A percentile compares a stretch with the other conserved stretches of the same genome.
Evolutionary conservation across 2,329 filamentous ascomycete genomes (phyloP).

Genomic region (Trichoderma sp.): DNA sequence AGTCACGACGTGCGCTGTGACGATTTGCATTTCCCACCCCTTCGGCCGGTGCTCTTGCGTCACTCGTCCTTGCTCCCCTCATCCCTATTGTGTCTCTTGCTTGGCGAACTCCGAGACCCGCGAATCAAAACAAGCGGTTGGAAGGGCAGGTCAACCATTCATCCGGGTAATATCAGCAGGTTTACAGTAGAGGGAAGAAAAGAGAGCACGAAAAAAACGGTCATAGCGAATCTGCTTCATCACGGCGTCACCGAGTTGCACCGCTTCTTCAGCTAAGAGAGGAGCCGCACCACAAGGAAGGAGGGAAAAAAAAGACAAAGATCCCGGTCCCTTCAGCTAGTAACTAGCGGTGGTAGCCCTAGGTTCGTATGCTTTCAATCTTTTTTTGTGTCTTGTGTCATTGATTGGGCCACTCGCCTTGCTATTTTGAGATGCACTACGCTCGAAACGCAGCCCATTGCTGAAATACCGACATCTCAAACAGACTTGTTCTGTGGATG

Average conservation of each 20-base stretch:
- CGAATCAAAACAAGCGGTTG: not conserved
- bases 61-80: not conserved
- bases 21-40: not conserved
- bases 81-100: not conserved
- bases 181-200: no score
- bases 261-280: slow-evolving; percentile 4
- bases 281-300: slow-evolving; percentile 10
- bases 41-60: not conserved
- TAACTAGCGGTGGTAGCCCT: not conserved
- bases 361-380: not conserved
- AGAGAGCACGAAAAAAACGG: not conserved
- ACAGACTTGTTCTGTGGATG: slow-evolving; percentile 11
- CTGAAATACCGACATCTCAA: slow-evolving; percentile 1
- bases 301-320: not conserved
- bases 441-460: slow-evolving; percentile 6
- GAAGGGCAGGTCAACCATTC: not conserved
- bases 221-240: slow-evolving; percentile 16
- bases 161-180: not conserved
- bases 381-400: not conserved
- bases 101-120: slow-evolving; percentile 1
- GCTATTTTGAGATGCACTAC: slow-evolving; percentile 13
- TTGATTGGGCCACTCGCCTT: not conserved
- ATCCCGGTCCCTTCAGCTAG: slow-evolving; percentile 18
- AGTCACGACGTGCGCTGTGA: not conserved
- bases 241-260: slow-evolving; percentile 24